A percentile compares a stretch with the other conserved stretches of the same genome.
Conservation (phyloP, 371 early-diverging fungal species). For the Batkoa obscura region DNA sequence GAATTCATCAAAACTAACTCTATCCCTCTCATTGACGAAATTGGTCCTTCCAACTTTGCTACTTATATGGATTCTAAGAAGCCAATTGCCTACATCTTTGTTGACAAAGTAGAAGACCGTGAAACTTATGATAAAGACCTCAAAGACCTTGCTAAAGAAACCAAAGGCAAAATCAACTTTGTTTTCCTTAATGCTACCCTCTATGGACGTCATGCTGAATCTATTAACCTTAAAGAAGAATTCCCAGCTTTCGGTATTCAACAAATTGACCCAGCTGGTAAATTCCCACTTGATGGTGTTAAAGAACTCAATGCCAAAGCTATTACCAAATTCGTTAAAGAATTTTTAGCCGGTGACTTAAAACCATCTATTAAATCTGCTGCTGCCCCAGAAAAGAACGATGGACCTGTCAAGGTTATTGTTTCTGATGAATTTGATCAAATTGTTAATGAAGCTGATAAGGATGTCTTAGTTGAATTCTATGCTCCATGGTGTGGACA, state of each 20-base stretch:
- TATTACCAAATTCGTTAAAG: constrained; percentile 37
- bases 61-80: constrained; percentile 60
- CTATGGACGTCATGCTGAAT: constrained; percentile 66
- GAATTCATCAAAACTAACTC: constrained; percentile 53
- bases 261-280: constrained; percentile 36
- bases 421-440: constrained; percentile 61
- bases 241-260: constrained; percentile 92
- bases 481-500: constrained; percentile 20
- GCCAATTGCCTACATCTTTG: constrained; percentile 79
- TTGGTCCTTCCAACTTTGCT: constrained; percentile 69
- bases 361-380: constrained; percentile 67
- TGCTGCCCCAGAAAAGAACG: constrained; percentile 61
- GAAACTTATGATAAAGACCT: constrained; percentile 23
- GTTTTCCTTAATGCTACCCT: constrained; percentile 73
- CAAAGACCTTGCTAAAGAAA: constrained; percentile 56
- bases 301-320: constrained; percentile 31
- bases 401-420: constrained; percentile 72
- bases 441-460: constrained; percentile 60
- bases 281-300: constrained; percentile 62
- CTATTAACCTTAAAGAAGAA: constrained; percentile 55
- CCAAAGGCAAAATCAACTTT: constrained; percentile 70
- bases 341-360: constrained; percentile 44
- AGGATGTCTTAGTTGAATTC: constrained; percentile 88
- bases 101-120: constrained; percentile 35
- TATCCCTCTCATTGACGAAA: constrained; percentile 73